Evolutionary conservation across 2,329 filamentous ascomycete genomes (phyloP).

Genomic region (Arthrobotrys entomopaga): DNA sequence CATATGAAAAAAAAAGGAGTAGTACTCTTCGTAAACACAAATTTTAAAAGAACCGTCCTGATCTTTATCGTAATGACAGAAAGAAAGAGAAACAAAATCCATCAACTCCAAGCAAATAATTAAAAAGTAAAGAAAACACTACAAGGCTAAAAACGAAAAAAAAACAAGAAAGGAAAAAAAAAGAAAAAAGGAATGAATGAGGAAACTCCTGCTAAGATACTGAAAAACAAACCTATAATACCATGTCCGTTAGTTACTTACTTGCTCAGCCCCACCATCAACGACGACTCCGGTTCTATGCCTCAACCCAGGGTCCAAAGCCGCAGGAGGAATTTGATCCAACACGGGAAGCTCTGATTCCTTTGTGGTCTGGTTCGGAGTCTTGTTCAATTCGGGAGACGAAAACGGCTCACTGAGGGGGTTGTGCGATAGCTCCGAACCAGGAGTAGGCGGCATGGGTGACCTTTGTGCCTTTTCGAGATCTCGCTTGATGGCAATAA

Average conservation of each 20-base stretch:
- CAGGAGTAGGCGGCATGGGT: constrained; percentile 63
- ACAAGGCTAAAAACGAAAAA: constrained; percentile 6
- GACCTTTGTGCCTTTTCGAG: constrained; percentile 85
- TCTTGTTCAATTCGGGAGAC: constrained; percentile 15
- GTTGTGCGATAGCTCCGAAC: constrained; percentile 36
- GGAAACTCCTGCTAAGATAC: constrained; percentile 23
- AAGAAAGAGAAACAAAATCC: too few relatives aligned
- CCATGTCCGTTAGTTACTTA: not conserved
- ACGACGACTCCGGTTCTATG: constrained; percentile 17
- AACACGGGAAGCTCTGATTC: constrained; percentile 35
- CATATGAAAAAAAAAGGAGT: not conserved
- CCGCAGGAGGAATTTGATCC: constrained; percentile 38
- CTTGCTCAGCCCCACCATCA: not conserved
- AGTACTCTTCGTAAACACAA: not conserved
- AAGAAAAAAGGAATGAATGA: constrained; percentile 13
- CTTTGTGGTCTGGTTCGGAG: constrained; percentile 38
- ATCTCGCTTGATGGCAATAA: constrained; percentile 87
- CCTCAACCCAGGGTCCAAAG: constrained; percentile 37
- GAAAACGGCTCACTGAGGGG: constrained; percentile 12
- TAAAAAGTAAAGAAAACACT: too few relatives aligned
- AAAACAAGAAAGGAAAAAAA: constrained; percentile 2
- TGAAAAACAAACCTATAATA: constrained; percentile 10
- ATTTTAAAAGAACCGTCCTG: not conserved
- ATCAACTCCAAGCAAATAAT: too few relatives aligned
- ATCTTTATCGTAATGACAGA: too few relatives aligned